These are phyloP conservation scores for Pelargonium cotyledonis DNA, from an alignment of 441 rosid species.

Conservation along the genomic window DNA sequence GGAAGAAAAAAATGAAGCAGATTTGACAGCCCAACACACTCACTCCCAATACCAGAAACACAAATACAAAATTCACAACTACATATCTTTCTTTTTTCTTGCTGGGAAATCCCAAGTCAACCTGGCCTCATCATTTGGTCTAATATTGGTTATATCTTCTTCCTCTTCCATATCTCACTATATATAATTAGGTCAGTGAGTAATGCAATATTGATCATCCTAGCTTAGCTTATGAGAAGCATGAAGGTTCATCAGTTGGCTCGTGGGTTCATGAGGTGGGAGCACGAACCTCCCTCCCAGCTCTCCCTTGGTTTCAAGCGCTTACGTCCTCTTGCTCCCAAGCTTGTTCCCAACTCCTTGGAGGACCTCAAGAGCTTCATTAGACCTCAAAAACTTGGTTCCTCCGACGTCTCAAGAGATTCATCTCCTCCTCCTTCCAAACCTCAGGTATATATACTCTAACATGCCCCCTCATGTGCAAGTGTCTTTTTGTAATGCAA, in stretches of 20 bases:
- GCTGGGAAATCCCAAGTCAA: background rate
- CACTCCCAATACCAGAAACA: background rate
- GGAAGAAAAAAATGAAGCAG: background rate
- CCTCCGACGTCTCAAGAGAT: too few species aligned
- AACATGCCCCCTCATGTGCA: too few species aligned
- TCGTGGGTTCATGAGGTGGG: constrained; percentile 55
- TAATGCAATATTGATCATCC: too few species aligned
- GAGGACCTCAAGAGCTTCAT: constrained; percentile 78
- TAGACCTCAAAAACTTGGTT: constrained; percentile 26
- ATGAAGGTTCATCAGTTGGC: constrained; percentile 92
- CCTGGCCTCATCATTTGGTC: background rate
- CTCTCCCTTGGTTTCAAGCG: constrained; percentile 83
- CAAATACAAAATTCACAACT: background rate
- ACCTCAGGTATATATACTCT: too few species aligned
- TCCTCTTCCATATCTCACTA: background rate
- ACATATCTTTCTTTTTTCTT: background rate
- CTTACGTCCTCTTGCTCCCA: constrained; percentile 77
- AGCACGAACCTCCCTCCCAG: constrained; percentile 43
- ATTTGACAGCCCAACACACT: background rate
- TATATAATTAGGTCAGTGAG: too few species aligned
- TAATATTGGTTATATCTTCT: too few species aligned
- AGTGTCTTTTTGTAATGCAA: too few species aligned
- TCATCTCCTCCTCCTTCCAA: too few species aligned
- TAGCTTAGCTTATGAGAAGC: constrained; percentile 33
- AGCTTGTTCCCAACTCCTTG: constrained; percentile 42